Evolutionary conservation across 2,329 filamentous ascomycete genomes (phyloP).

Genomic region (Berkeleyomyces basicola): DNA sequence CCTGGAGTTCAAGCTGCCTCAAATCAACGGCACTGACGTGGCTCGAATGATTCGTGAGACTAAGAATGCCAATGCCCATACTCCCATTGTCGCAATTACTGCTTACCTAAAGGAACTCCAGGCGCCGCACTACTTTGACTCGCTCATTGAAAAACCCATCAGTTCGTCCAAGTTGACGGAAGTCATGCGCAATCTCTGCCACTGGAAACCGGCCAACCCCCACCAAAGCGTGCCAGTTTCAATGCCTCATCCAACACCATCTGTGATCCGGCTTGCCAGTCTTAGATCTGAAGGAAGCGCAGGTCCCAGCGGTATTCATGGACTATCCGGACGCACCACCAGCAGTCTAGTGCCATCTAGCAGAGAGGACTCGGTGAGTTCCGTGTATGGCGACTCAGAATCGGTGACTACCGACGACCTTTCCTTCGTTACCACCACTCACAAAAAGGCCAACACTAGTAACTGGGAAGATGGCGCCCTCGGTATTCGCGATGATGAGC

Average conservation of each 20-base stretch:
- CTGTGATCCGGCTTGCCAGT: constrained; percentile 48
- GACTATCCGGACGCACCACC: constrained; percentile 49
- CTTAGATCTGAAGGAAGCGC: constrained; percentile 62
- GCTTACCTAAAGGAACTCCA: constrained; percentile 96
- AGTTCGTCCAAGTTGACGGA: constrained; percentile 83
- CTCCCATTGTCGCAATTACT: constrained; percentile 89
- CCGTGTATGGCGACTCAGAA: constrained; percentile 74
- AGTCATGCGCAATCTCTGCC: constrained; percentile 70
- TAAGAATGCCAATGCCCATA: constrained; percentile 85
- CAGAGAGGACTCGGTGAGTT: constrained; percentile 77
- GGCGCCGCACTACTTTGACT: constrained; percentile 89
- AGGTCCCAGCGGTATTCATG: constrained; percentile 48
- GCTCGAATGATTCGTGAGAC: constrained; percentile 96
- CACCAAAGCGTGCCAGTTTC: constrained; percentile 27
- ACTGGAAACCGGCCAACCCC: constrained; percentile 68
- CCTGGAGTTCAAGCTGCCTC: constrained; percentile 88
- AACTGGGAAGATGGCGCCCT: constrained; percentile 69
- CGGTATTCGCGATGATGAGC: constrained; percentile 35
- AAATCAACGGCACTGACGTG: constrained; percentile 88
- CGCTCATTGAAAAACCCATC: constrained; percentile 89
- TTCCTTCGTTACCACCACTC: constrained; percentile 50
- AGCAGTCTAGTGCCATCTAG: constrained; percentile 67
- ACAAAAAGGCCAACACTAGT: constrained; percentile 42
- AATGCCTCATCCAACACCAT: constrained; percentile 42
- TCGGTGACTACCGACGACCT: constrained; percentile 63